A percentile compares a stretch with the other conserved stretches of the same genome.
Evolutionary conservation across 176 grass and related monocot genomes (phyloP).

Genomic region (Aechmea fasciata): DNA sequence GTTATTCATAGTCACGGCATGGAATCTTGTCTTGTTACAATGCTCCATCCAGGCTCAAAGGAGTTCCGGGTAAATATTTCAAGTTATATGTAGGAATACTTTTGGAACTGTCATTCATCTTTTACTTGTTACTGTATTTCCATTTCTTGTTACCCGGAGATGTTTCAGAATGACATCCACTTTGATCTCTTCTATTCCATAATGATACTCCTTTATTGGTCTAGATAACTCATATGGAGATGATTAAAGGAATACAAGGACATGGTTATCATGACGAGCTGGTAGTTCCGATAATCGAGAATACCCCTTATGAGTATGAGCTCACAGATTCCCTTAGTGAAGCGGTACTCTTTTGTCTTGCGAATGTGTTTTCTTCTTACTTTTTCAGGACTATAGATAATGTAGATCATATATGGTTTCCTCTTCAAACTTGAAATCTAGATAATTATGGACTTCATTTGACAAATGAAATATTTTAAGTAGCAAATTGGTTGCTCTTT

Average conservation of each 20-base stretch:
- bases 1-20: conserved; percentile 98
- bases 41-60: conserved; percentile 75
- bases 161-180: background rate
- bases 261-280: conserved; percentile 87
- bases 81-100: background rate
- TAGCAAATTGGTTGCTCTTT: background rate
- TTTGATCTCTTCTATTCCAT: background rate
- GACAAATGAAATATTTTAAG: background rate
- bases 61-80: conserved; percentile 65
- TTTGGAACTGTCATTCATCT: too few species aligned
- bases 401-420: conserved; percentile 1
- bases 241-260: conserved; percentile 99
- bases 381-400: background rate
- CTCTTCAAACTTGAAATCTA: background rate
- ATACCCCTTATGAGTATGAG: conserved; percentile 79
- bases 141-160: too few species aligned
- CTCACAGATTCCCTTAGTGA: conserved; percentile 81
- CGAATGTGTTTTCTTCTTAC: conserved; percentile 16
- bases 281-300: conserved; percentile 93
- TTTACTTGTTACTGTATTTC: background rate
- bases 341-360: conserved; percentile 37
- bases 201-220: conserved; percentile 17
- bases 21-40: conserved; percentile 81
- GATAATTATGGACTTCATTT: background rate
- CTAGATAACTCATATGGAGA: conserved; percentile 95